Conservation (phyloP, 192 early-diverging fungal genomes). For the Martensiomyces pterosporus region DNA sequence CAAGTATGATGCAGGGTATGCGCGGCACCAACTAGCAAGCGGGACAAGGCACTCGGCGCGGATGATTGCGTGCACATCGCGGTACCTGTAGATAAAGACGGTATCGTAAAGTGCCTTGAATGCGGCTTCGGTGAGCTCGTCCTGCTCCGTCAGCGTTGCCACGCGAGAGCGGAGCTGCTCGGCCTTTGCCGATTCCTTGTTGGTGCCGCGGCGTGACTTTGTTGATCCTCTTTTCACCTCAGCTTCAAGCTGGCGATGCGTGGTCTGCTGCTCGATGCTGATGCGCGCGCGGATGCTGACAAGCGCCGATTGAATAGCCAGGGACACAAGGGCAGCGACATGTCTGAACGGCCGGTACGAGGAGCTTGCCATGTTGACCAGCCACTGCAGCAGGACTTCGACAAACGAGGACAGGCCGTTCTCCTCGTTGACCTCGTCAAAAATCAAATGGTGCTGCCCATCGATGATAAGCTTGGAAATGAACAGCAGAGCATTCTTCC, state of each 20-base stretch:
- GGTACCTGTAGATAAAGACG: slow-evolving; percentile 85
- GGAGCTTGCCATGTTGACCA: slow-evolving; percentile 67
- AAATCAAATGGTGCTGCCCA: slow-evolving; percentile 59
- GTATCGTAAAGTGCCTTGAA: slow-evolving; percentile 74
- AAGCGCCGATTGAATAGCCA: slow-evolving; percentile 64
- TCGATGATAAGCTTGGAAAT: slow-evolving; percentile 55
- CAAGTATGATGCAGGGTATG: slow-evolving; percentile 67
- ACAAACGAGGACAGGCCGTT: slow-evolving; percentile 47
- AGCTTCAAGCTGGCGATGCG: slow-evolving; percentile 66
- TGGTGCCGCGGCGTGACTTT: background rate
- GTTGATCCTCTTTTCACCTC: slow-evolving; percentile 45
- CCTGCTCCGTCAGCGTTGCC: slow-evolving; percentile 52
- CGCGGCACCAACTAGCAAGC: slow-evolving; percentile 73
- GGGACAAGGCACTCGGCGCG: slow-evolving; percentile 79
- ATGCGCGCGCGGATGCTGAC: slow-evolving; percentile 63
- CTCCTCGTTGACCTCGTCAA: slow-evolving; percentile 47
- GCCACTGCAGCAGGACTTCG: slow-evolving; percentile 62
- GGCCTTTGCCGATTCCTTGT: slow-evolving; percentile 10
- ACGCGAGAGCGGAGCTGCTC: slow-evolving; percentile 27
- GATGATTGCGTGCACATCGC: slow-evolving; percentile 83
- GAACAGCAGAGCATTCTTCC: slow-evolving; percentile 66
- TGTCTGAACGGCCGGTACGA: slow-evolving; percentile 87
- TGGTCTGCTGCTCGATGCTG: slow-evolving; percentile 56
- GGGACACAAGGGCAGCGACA: slow-evolving; percentile 69
- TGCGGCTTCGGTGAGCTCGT: slow-evolving; percentile 55